Conservation (phyloP, 1,284 basidiomycete genomes). For the Cutaneotrichosporon sp. region DNA sequence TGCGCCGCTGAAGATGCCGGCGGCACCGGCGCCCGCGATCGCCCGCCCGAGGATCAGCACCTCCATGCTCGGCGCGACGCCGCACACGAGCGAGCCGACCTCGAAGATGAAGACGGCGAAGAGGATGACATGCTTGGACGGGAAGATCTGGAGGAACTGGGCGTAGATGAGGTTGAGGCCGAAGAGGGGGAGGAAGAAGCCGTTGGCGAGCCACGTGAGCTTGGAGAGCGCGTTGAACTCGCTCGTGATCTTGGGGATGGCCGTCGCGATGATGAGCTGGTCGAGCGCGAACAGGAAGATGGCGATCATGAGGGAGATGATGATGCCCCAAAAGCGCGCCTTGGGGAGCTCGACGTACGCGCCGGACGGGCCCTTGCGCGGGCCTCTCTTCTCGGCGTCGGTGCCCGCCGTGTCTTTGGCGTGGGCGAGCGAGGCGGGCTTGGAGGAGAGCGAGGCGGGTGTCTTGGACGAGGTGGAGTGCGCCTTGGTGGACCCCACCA, state of each 20-base stretch:
- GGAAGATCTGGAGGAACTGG: conserved; percentile 53
- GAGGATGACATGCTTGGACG: conserved; percentile 54
- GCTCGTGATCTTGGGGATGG: conserved; percentile 51
- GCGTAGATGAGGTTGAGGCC: conserved; percentile 54
- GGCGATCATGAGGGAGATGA: conserved; percentile 40
- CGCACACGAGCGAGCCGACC: conserved; percentile 60
- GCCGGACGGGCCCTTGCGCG: neutral
- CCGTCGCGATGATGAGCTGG: conserved; percentile 56
- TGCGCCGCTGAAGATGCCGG: conserved; percentile 56
- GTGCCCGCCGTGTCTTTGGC: neutral
- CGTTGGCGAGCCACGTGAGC: conserved; percentile 53
- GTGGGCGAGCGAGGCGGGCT: neutral
- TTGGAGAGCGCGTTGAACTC: conserved; percentile 55
- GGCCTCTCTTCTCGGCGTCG: neutral
- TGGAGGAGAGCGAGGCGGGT: neutral
- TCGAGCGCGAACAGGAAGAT: conserved; percentile 53
- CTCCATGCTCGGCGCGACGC: conserved; percentile 56
- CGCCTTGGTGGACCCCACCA: neutral
- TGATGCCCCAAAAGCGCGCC: conserved; percentile 42
- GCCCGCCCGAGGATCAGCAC: conserved; percentile 59
- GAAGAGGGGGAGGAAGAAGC: conserved; percentile 52
- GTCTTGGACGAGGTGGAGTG: neutral
- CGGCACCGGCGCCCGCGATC: conserved; percentile 58
- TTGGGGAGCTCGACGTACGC: conserved; percentile 6
- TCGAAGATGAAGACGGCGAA: conserved; percentile 57